These are phyloP conservation scores for Linanthus parryae DNA, from an alignment of 148 eudicot species.

Conservation along the genomic window DNA sequence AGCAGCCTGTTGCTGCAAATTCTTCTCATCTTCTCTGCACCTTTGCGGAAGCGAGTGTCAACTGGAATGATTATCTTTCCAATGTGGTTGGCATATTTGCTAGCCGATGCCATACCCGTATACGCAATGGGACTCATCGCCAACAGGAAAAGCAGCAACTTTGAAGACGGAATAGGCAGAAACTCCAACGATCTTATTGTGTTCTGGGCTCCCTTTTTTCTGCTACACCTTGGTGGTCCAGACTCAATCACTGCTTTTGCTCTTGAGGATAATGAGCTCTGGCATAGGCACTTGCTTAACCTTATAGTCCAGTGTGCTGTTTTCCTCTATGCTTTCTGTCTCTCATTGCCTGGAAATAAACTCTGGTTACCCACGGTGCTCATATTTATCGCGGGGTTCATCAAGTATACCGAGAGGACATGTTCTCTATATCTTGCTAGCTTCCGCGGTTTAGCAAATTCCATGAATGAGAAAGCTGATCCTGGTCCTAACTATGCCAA, in stretches of 20 bases:
- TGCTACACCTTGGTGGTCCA: conserved; percentile 13
- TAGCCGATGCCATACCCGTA: no score
- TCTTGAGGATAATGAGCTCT: conserved; percentile 6
- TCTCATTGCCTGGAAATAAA: not conserved
- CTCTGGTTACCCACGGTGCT: conserved; percentile 9
- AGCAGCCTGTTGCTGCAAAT: no score
- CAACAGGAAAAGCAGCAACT: no score
- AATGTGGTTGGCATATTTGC: no score
- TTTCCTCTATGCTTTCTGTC: not conserved
- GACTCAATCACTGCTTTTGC: conserved; percentile 9
- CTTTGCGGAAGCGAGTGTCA: no score
- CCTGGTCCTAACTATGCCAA: conserved; percentile 43
- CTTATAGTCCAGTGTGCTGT: not conserved
- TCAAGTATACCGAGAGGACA: conserved; percentile 5
- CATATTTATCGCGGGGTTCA: conserved; percentile 5
- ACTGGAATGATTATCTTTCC: no score
- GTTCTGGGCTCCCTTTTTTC: no score
- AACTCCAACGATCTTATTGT: no score
- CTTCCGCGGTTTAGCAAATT: conserved; percentile 18
- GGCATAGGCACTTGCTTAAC: conserved; percentile 7
- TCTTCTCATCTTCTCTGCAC: no score
- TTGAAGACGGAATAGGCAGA: no score
- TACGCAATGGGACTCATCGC: no score
- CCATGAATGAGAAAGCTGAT: conserved; percentile 34
- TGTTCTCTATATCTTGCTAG: conserved; percentile 11